Evolutionary conservation across 805 yeast species (phyloP).

Genomic region (Teunomyces aglyptinius): DNA sequence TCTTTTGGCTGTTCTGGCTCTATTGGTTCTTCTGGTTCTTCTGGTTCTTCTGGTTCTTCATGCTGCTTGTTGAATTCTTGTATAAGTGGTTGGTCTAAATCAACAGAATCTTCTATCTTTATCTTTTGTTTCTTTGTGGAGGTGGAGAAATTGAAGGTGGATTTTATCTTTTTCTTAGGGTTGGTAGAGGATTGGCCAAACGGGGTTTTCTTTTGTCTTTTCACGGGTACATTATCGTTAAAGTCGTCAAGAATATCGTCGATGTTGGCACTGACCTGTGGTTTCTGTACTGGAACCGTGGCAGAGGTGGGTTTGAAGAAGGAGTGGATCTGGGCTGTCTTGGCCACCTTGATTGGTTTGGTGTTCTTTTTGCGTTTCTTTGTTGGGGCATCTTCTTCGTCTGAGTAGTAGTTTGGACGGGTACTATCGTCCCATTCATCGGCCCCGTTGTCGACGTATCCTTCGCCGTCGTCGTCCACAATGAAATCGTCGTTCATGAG

Average conservation of each 20-base stretch:
- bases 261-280: slow-evolving; percentile 49
- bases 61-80: slow-evolving; percentile 10
- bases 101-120: slow-evolving; percentile 17
- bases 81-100: slow-evolving; percentile 27
- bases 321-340: slow-evolving; percentile 49
- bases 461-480: slow-evolving; percentile 90
- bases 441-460: slow-evolving; percentile 89
- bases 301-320: slow-evolving; percentile 47
- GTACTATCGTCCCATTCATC: slow-evolving; percentile 77
- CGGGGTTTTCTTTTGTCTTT: slow-evolving; percentile 13
- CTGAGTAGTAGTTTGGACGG: slow-evolving; percentile 53
- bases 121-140: slow-evolving; percentile 13
- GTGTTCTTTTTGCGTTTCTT: slow-evolving; percentile 24
- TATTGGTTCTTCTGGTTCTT: no score
- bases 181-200: slow-evolving; percentile 11
- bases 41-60: slow-evolving; percentile 9
- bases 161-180: slow-evolving; percentile 21
- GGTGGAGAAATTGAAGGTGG: slow-evolving; percentile 25
- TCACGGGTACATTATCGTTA: slow-evolving; percentile 18
- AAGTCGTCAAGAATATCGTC: slow-evolving; percentile 67
- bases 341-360: slow-evolving; percentile 38
- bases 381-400: slow-evolving; percentile 46
- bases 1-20: slow-evolving; percentile 3
- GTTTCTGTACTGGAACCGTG: slow-evolving; percentile 32
- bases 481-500: slow-evolving; percentile 88